Percentiles rank a stretch among this genome's conserved stretches.
Conservation (phyloP, 495 filamentous ascomycete genomes). For the Annulohypoxylon maeteangense region DNA sequence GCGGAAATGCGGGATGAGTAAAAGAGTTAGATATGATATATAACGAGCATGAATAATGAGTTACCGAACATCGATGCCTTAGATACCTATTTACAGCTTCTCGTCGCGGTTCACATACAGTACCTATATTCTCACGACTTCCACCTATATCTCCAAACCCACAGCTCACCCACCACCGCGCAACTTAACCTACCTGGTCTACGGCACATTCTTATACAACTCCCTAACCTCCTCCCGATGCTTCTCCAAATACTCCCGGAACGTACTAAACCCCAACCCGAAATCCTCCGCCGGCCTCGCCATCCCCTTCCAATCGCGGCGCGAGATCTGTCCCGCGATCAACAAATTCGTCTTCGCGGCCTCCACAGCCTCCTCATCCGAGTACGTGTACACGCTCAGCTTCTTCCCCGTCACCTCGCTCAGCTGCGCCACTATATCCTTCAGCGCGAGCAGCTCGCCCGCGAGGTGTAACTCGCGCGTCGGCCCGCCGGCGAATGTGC, state of each 20-base stretch:
- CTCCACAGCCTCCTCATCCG: conserved; percentile 13
- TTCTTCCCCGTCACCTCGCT: conserved; percentile 24
- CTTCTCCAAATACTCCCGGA: conserved; percentile 9
- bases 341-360: conserved; percentile 1
- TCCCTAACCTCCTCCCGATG: conserved; percentile 15
- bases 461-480: neutral
- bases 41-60: neutral
- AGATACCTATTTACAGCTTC: no score
- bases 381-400: conserved; percentile 9
- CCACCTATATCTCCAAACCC: neutral
- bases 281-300: conserved; percentile 29
- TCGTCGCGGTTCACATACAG: no score
- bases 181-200: neutral
- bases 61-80: neutral
- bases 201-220: conserved; percentile 26
- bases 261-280: conserved; percentile 24
- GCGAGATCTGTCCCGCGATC: conserved; percentile 19
- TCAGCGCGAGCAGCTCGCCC: neutral
- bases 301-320: neutral
- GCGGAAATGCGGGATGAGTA: neutral
- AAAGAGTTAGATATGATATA: neutral
- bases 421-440: neutral
- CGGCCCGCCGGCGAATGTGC: conserved; percentile 40
- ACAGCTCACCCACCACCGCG: neutral
- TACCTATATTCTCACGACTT: no score